A percentile compares a stretch with the other conserved stretches of the same genome.
These are phyloP conservation scores for Eucalyptus grandis DNA, from an alignment of 345 rosid species.

Conservation along the genomic window DNA sequence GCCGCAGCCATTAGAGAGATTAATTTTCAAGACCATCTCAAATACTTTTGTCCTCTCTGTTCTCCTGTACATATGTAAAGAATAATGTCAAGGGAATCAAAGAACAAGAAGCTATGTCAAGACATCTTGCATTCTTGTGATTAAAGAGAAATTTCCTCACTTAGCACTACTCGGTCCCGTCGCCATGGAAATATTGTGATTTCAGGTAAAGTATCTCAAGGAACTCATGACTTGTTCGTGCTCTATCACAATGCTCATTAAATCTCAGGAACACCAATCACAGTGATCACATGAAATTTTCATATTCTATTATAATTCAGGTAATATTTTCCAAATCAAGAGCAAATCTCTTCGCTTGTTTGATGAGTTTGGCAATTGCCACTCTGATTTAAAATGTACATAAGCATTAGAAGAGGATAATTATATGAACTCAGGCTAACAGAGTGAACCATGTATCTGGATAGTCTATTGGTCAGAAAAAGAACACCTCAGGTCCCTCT, in stretches of 20 bases:
- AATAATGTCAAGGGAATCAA: not conserved
- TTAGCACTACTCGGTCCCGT: not conserved
- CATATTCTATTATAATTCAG: not conserved
- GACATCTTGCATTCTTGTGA: not conserved
- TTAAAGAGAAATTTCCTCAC: not conserved
- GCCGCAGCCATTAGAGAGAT: slow-evolving; percentile 78
- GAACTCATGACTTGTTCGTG: not conserved
- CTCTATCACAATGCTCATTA: not conserved
- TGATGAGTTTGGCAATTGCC: not conserved
- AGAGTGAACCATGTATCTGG: not conserved
- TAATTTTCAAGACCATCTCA: slow-evolving; percentile 55
- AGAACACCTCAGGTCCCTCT: not conserved
- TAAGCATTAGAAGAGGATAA: not conserved
- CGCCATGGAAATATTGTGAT: not conserved
- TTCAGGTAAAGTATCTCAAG: not conserved
- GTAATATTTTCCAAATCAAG: not conserved
- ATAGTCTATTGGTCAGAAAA: not conserved
- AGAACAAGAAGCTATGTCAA: not conserved
- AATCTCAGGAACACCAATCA: not conserved
- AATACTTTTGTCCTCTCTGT: slow-evolving; percentile 49
- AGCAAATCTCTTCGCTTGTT: not conserved
- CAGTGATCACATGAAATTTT: not conserved
- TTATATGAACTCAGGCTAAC: not conserved
- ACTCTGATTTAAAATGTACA: not conserved
- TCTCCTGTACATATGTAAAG: slow-evolving; percentile 44